Percentiles rank a stretch among this genome's conserved stretches.
Conservation (phyloP, 225 moss, liverwort and hornwort species). For the Ulota crispa region DNA sequence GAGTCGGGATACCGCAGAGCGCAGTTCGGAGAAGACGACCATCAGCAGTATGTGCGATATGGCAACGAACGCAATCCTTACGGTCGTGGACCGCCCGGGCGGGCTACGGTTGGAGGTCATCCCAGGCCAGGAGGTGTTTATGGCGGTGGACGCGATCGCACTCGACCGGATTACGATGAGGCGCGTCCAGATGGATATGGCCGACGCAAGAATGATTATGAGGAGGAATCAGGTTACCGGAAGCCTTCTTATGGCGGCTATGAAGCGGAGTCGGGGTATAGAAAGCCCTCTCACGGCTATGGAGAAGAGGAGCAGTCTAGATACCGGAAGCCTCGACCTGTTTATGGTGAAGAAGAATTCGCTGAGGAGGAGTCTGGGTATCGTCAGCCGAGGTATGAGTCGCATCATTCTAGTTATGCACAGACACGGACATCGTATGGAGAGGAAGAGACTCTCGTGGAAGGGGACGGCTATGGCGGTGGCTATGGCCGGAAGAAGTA, state of each 20-base stretch:
- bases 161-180: slow-evolving; percentile 28
- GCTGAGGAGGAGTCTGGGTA: not conserved
- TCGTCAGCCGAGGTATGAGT: slow-evolving; percentile 3
- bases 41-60: slow-evolving; percentile 31
- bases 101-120: slow-evolving; percentile 7
- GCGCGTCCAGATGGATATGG: slow-evolving; percentile 43
- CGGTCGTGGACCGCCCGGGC: slow-evolving; percentile 4
- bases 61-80: slow-evolving; percentile 44
- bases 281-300: slow-evolving; percentile 5
- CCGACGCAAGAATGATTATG: slow-evolving; percentile 26
- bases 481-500: slow-evolving; percentile 8
- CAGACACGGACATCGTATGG: slow-evolving; percentile 12
- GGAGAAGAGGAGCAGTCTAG: slow-evolving; percentile 19
- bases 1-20: slow-evolving; percentile 36
- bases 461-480: not conserved
- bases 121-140: slow-evolving; percentile 27
- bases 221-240: not conserved
- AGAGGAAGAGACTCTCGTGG: slow-evolving; percentile 4
- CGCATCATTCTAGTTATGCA: not conserved
- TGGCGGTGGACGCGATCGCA: slow-evolving; percentile 46
- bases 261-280: not conserved
- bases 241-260: slow-evolving; percentile 1
- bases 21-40: slow-evolving; percentile 33
- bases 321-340: slow-evolving; percentile 6
- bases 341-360: not conserved